phyloP scores from a whole-genome alignment of 495 filamentous ascomycete species.

The Aspergillus campestris region DNA sequence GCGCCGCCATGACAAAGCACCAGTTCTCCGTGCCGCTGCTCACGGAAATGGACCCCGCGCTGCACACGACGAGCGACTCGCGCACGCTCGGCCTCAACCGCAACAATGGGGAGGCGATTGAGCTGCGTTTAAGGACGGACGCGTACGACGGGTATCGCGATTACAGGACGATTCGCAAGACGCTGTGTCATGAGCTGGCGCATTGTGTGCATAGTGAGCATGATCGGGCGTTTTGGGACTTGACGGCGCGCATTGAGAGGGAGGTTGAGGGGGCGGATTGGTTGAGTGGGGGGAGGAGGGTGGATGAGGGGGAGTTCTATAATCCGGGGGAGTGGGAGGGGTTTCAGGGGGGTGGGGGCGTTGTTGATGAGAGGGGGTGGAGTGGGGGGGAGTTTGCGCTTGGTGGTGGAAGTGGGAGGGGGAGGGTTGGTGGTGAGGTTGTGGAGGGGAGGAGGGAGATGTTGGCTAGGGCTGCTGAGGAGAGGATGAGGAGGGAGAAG shows the following conservation, averaged over 20 bases:
- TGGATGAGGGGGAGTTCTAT: conserved; percentile 65
- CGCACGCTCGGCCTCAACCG: conserved; percentile 82
- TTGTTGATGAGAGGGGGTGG: conserved; percentile 77
- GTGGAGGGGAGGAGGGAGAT: conserved; percentile 56
- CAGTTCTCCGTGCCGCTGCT: conserved; percentile 79
- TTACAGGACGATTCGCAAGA: conserved; percentile 82
- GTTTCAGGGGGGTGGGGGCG: conserved; percentile 40
- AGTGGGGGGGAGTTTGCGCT: conserved; percentile 80
- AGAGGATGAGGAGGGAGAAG: conserved; percentile 53
- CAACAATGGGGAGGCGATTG: conserved; percentile 83
- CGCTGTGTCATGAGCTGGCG: conserved; percentile 89
- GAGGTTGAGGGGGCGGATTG: conserved; percentile 79
- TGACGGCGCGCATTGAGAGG: conserved; percentile 75
- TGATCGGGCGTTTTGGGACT: conserved; percentile 79
- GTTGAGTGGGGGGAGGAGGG: conserved; percentile 52
- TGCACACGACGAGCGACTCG: conserved; percentile 71
- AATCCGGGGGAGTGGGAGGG: conserved; percentile 50
- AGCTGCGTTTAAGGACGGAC: conserved; percentile 83
- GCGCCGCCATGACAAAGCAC: conserved; percentile 70
- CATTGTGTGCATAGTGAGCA: conserved; percentile 84
- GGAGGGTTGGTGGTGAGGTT: conserved; percentile 18
- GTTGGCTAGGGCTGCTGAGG: conserved; percentile 66
- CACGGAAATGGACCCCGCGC: conserved; percentile 88
- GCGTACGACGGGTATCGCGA: conserved; percentile 90
- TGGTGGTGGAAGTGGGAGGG: conserved; percentile 37